A percentile compares a stretch with the other conserved stretches of the same genome.
Evolutionary conservation across 306 rosid genomes (phyloP).

Genomic region (Fragaria ananassa): DNA sequence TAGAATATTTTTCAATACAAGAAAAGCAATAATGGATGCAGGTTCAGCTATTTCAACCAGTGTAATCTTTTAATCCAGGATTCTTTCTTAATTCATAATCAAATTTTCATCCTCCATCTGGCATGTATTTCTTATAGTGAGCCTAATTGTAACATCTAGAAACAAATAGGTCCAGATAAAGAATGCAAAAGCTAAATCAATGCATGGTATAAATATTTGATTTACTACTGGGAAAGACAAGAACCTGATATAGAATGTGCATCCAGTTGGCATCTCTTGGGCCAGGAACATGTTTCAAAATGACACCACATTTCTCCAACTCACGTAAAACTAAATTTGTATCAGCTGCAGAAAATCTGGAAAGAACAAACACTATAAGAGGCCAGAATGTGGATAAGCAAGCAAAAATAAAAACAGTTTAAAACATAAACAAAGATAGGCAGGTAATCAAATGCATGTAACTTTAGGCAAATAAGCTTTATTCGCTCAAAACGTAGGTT

Average conservation of each 20-base stretch:
- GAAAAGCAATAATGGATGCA: not conserved
- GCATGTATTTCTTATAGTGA: not conserved
- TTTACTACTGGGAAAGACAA: constrained; percentile 7
- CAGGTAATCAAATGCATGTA: not conserved
- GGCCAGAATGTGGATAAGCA: constrained; percentile 5
- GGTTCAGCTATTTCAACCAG: not conserved
- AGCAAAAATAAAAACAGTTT: not conserved
- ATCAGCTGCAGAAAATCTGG: constrained; percentile 85
- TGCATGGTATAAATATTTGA: not conserved
- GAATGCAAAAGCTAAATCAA: not conserved
- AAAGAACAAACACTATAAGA: constrained; percentile 15
- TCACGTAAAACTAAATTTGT: constrained; percentile 86
- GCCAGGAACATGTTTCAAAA: constrained; percentile 90
- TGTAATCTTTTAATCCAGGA: not conserved
- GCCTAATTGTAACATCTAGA: too few relatives aligned
- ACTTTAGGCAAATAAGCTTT: not conserved
- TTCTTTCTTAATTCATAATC: not conserved
- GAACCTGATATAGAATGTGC: constrained; percentile 89
- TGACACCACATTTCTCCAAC: constrained; percentile 92
- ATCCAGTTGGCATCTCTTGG: constrained; percentile 95
- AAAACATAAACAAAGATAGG: not conserved
- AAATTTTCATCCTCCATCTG: not conserved
- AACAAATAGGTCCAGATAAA: not conserved
- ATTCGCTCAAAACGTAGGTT: not conserved
- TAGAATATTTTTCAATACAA: not conserved